Evolutionary conservation across 768 basidiomycete genomes (phyloP), one percentile per base, ranked within the genome.

Genomic region (Hericium rajendrae): DNA sequence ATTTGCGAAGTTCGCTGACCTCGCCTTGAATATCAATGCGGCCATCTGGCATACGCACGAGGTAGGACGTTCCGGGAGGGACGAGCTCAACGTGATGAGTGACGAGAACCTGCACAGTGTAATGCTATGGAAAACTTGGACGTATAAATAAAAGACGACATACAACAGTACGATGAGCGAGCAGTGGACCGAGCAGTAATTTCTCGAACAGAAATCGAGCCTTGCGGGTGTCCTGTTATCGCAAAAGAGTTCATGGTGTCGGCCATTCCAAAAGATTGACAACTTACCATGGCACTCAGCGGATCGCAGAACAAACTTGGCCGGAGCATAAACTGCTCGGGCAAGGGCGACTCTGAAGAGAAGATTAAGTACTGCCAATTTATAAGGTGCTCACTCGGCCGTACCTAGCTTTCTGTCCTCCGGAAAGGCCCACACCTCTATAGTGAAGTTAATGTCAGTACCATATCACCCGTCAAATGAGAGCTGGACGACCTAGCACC

Each of bases 71-170:
- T 0, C 82, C 84, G 0, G 89, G 85, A 5, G 90, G 78, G 13
- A 92, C 84, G 1, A 94, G 78, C 52, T 91, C 87, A 28, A 92
- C 84, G 65, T 92, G 90, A 60, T 93, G 91, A 0, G 89, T 91
- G 38, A 93, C 88, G 4, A 86, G 74, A 43, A 86, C 72, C 84
- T 84, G 11, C 9, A 6, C 2, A 46, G 8, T 32, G 32, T 10
- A 9, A 32, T 32, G 8, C 40, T 9, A 16, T n/a, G 11, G 2
- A 46, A 20, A 3, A 3, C 11, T 51, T 61, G 2, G 11, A 40
- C 16, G 38, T 18, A 57, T 18, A 51, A 2, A 8, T 22, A 24
- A 26, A n/a, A 48, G 48, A 26, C 6, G 6, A 67, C 76, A 58
- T 58, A 85, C 76, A 37, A 91, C 84, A 0, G 91, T 92, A 28